phyloP scores from a whole-genome alignment of 805 yeast genomes.

The Ogataea paradorogensis region DNA sequence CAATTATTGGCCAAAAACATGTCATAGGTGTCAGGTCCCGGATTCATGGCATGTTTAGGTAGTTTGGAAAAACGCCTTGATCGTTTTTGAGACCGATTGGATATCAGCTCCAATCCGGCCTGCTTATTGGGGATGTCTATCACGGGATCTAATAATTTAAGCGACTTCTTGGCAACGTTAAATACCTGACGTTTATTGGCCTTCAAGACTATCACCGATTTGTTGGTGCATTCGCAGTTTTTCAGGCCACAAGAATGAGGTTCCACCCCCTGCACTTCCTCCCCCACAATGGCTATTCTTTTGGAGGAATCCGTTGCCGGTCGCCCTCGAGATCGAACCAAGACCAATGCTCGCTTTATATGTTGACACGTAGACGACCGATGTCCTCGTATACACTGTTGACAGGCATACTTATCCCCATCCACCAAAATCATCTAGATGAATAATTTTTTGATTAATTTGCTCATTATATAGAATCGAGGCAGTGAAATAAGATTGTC shows the following conservation, averaged over 20 bases:
- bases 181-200: slow-evolving; percentile 36
- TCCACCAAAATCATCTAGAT: slow-evolving; percentile 68
- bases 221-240: slow-evolving; percentile 7
- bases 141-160: slow-evolving; percentile 34
- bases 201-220: slow-evolving; percentile 29
- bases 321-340: slow-evolving; percentile 87
- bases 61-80: slow-evolving; percentile 14
- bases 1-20: slow-evolving; percentile 33
- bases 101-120: slow-evolving; percentile 32
- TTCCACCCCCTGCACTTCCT: slow-evolving; percentile 21
- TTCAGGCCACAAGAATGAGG: slow-evolving; percentile 6
- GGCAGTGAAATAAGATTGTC: slow-evolving; percentile 2
- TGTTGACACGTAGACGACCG: slow-evolving; percentile 86
- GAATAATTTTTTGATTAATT: slow-evolving; percentile 6
- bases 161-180: slow-evolving; percentile 35
- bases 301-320: slow-evolving; percentile 62
- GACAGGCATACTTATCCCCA: slow-evolving; percentile 78
- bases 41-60: background rate
- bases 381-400: slow-evolving; percentile 89
- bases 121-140: slow-evolving; percentile 32
- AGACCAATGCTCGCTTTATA: slow-evolving; percentile 71
- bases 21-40: slow-evolving; percentile 24
- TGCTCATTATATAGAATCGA: slow-evolving; percentile 13
- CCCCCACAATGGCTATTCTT: slow-evolving; percentile 59
- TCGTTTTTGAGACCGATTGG: slow-evolving; percentile 20